These are phyloP conservation scores for Cordia subcordata DNA, from an alignment of 257 asterid genomes.

Conservation along the genomic window DNA sequence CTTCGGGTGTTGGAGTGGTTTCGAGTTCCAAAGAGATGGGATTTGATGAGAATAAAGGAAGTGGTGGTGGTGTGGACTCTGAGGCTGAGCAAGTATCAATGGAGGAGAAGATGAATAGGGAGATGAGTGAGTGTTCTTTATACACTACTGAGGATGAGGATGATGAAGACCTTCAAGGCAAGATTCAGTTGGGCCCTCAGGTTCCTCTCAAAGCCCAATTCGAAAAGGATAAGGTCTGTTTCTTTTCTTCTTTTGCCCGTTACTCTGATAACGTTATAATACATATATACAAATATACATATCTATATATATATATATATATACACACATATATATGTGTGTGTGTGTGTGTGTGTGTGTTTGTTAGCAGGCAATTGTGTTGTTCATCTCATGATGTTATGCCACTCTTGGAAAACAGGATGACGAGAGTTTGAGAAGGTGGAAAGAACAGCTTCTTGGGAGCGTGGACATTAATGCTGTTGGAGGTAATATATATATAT, in stretches of 20 bases:
- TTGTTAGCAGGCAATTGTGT: background rate
- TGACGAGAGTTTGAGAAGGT: conserved; percentile 94
- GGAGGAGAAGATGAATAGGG: conserved; percentile 45
- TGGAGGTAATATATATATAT: conserved; percentile 85
- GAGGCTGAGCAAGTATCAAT: conserved; percentile 38
- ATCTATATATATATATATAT: too few species aligned
- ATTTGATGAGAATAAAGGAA: conserved; percentile 44
- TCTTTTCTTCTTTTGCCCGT: background rate
- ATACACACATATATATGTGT: too few species aligned
- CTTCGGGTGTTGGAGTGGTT: conserved; percentile 66
- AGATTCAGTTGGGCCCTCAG: conserved; percentile 84
- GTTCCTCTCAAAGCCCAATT: conserved; percentile 83
- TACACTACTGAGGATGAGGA: conserved; percentile 84
- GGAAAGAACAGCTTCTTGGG: conserved; percentile 98
- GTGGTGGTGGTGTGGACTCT: conserved; percentile 24
- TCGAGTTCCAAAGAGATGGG: conserved; percentile 80
- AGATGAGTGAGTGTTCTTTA: conserved; percentile 66
- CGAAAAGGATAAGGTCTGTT: conserved; percentile 79
- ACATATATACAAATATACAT: too few species aligned
- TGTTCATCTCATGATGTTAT: conserved; percentile 2
- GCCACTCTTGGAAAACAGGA: conserved; percentile 41
- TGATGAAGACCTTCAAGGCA: conserved; percentile 59
- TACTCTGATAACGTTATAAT: too few species aligned
- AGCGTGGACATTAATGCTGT: conserved; percentile 77
- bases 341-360: too few species aligned